Evolutionary conservation across 352 stramenopile species (phyloP).

Genomic region (Globisporangium paddicum): DNA sequence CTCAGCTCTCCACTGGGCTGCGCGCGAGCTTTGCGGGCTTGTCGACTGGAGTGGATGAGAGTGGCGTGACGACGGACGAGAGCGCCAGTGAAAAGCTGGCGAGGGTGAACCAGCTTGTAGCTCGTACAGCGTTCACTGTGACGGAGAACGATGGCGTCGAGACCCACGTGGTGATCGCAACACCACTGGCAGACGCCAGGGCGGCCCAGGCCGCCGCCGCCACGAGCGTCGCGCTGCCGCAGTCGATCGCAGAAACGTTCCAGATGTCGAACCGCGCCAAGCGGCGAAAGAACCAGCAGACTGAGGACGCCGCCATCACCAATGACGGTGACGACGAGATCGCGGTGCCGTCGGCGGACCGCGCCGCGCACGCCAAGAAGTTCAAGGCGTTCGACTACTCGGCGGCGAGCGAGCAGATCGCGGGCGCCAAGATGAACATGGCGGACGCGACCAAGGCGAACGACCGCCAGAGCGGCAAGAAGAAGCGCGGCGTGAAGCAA

Average conservation of each 20-base stretch:
- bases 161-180: not conserved
- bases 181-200: constrained; percentile 6
- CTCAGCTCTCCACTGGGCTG: not conserved
- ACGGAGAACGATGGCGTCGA: constrained; percentile 33
- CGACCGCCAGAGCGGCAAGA: constrained; percentile 18
- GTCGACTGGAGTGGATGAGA: not conserved
- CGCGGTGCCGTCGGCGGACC: not conserved
- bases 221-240: constrained; percentile 24
- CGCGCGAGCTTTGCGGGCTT: constrained; percentile 10
- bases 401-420: constrained; percentile 33
- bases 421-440: constrained; percentile 44
- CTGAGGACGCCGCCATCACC: constrained; percentile 12
- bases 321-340: constrained; percentile 1
- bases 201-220: constrained; percentile 13
- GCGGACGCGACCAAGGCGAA: constrained; percentile 23
- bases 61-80: constrained; percentile 1
- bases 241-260: constrained; percentile 77
- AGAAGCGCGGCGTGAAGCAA: constrained; percentile 38
- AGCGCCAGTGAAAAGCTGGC: constrained; percentile 26
- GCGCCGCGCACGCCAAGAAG: not conserved
- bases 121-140: constrained; percentile 50
- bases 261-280: constrained; percentile 65
- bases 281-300: constrained; percentile 41
- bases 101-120: constrained; percentile 57
- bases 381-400: constrained; percentile 60